Base-by-base conservation (phyloP, 345 rosid genomes). In the Pseudoturritis turrita region DNA sequence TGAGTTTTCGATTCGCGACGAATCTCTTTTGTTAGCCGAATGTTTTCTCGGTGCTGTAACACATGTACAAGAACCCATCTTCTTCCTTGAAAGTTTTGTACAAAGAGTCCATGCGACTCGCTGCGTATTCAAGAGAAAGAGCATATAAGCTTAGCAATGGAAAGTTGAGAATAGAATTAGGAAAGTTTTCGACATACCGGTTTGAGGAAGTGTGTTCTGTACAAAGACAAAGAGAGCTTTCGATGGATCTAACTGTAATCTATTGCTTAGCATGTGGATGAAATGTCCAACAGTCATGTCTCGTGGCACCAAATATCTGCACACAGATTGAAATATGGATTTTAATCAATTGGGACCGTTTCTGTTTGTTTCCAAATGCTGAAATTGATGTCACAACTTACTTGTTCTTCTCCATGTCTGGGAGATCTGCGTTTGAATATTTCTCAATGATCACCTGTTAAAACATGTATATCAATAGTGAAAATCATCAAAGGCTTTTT, bases 221-320 rank as follows among this genome's bases (percentile, higher is more conserved):
- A 88, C 86, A 70, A 91, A 88, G 41, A 88, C 54, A 57, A 76
- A 76, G 4, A 86, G 85, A 73, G 90, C 90, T 78, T 82, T 88
- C 9, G 90, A 92, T 8, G 89, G 85, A 56, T 71, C 60, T 69
- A 86, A 72, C 3, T 70, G 78, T 59, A 91, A 79, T 76, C 97
- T 84, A 46, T 72, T 47, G 73, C 88, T 87, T 40, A 88, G 65
- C 31, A 90, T 75, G 75, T 88, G 87, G 33, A 91, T 84, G 78
- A 88, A 88, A 49, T 91, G 92, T 69, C 97, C 97, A 4, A 88
- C 85, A 0, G 89, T 80, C 91, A 87, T 91, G 71, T 88, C 97
- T 47, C 90, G 82, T 23, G 92, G 95, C 67, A 87, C 89, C 86
- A 88, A 74, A 50, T 63, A 74, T 49, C 82, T 79, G 29, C 47